phyloP scores from a whole-genome alignment of 2,329 filamentous ascomycete genomes.

The Aspergillus amoenus region DNA sequence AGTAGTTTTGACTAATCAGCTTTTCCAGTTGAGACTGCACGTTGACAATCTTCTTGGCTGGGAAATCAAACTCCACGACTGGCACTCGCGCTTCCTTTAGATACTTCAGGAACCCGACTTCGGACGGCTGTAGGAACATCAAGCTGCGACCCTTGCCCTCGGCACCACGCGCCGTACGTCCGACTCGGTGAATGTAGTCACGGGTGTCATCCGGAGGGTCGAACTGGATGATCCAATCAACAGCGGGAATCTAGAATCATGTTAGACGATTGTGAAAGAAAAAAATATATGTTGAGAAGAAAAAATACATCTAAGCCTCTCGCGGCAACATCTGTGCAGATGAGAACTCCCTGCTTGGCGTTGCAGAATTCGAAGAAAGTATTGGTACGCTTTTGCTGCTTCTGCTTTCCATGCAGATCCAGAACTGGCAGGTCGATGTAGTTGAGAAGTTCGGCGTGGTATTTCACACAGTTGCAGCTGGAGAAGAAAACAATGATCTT shows the following conservation, averaged over 20 bases:
- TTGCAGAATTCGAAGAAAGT: constrained; percentile 97
- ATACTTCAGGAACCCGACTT: constrained; percentile 88
- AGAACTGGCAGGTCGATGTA: constrained; percentile 93
- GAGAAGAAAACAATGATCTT: constrained; percentile 98
- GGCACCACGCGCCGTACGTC: constrained; percentile 83
- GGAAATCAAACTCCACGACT: constrained; percentile 94
- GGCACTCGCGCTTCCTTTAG: constrained; percentile 90
- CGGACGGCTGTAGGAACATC: constrained; percentile 88
- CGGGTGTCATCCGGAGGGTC: constrained; percentile 88
- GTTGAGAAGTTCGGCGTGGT: constrained; percentile 92
- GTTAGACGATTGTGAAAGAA: constrained; percentile 18
- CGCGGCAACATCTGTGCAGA: constrained; percentile 95
- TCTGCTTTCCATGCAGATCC: constrained; percentile 90
- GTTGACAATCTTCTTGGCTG: constrained; percentile 85
- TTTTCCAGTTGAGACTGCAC: constrained; percentile 91
- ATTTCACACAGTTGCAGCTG: constrained; percentile 90
- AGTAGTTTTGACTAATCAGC: constrained; percentile 93
- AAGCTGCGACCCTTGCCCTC: constrained; percentile 83
- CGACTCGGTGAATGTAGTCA: constrained; percentile 94
- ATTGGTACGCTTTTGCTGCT: constrained; percentile 98
- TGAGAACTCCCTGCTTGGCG: constrained; percentile 78
- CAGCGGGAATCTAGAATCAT: constrained; percentile 69
- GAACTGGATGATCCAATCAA: constrained; percentile 96
- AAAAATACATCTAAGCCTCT: constrained; percentile 77
- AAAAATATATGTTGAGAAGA: neutral